Evolutionary conservation across 345 rosid genomes (phyloP), one percentile per base, ranked within the genome.

Genomic region (Cardamine resedifolia): DNA sequence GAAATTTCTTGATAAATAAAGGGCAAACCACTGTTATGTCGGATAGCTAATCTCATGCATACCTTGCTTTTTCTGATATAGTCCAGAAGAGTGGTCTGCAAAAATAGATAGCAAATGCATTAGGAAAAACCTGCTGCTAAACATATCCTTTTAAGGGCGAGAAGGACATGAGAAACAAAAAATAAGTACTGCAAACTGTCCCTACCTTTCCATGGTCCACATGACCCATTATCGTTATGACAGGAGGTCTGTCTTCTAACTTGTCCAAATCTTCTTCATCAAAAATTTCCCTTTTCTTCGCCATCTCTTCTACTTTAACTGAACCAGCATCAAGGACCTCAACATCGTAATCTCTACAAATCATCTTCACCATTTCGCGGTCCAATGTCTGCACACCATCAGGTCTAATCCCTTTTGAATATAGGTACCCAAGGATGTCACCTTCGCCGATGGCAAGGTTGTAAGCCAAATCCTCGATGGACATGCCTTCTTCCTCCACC

Each of bases 151-250:
- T 21, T 38, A 59, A 36, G 65, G 36, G 49, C 14, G 30, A 38
- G 48, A 26, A 58, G 38, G 38, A 76, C n/a, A 43, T 55, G 52
- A 68, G 50, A 44, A 39, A n/a, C 9, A 58, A 39, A 21, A 55
- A 16, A 28, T n/a, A 15, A 3, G 50, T 10, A 47, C 28, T 27
- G 59, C 20, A 64, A 62, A 60, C 4, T 67, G 26, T 28, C 51
- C 78, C 68, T 79, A 87, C 99, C 90, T 95, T 95, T 79, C 99
- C 99, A 58, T 95, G 99, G 79, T 95, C 99, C 19, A 95, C 99
- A 75, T 95, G 99, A 75, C 99, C 99, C 99, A 95, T 95, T 71
- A 95, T 95, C n/a, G 99, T 95, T 71, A 95, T 88, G 60, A 95
- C 96, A 74, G 99, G 99, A 79, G 99, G 97, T 64, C 99, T 89